Evolutionary conservation across 495 filamentous ascomycete genomes (phyloP), one percentile per base, ranked within the genome.

Genomic region (Penicillium ucsense): DNA sequence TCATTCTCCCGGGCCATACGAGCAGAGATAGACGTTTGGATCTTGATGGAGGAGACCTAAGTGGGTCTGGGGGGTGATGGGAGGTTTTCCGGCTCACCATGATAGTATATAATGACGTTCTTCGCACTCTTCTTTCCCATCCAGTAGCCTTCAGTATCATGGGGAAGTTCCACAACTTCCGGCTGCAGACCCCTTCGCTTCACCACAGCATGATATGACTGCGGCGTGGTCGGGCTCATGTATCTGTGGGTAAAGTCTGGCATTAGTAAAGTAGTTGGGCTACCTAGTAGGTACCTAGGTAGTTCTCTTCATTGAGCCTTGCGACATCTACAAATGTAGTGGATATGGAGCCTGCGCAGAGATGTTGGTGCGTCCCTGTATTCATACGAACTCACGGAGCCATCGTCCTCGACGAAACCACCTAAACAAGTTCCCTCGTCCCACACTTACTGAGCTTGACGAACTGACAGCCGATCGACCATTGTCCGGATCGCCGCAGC

Each of bases 61-160:
- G 20, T 20, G 20, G 20, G 20, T 20, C 20, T 20, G 20, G 20
- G 20, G 20, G 20, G 20, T 20, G 20, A 20, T 20, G 20, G 20
- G 20, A 20, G 20, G 20, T 1, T 20, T 20, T 20, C 20, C 20
- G 20, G 20, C 20, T 20, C 20, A 80, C 77, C 82, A 47, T 82
- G 80, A 52, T 78, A 79, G 55, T 76, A 84, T 4, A 84, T 31
- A 5, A 86, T 51, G 0, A 79, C 62, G 31, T 79, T 75, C 59
- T 80, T 67, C 6, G 80, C 78, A 34, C 67, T 63, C 41, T 71
- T 68, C 34, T 70, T 64, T 4, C 82, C 82, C 6, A 84, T 56
- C 81, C 82, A 84, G 51, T 78, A 75, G 28, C 74, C 79, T 43
- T 65, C 62, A 8, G 72, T 69, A 34, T 73, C 76, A 36, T 76